phyloP scores from a whole-genome alignment of 2,329 filamentous ascomycete species.

The Chaetomium sp. region DNA sequence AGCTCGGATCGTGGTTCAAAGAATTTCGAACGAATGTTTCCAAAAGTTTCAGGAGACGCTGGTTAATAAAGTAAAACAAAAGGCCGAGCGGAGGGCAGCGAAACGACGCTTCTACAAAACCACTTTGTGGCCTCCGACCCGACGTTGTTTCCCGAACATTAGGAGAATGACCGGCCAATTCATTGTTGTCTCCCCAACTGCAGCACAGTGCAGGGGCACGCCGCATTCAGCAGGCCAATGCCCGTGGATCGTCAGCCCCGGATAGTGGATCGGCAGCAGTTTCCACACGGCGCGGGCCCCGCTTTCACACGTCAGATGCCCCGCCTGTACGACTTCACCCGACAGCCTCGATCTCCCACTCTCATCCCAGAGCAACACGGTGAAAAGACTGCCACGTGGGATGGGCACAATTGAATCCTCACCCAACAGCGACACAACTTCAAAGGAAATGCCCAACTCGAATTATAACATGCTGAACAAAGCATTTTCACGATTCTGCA shows the following conservation, averaged over 20 bases:
- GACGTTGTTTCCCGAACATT: not conserved
- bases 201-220: not conserved
- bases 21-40: no score
- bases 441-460: no score
- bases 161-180: not conserved
- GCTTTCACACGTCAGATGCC: conserved; percentile 8
- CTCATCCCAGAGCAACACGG: not conserved
- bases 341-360: not conserved
- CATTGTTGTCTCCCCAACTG: not conserved
- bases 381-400: no score
- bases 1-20: no score
- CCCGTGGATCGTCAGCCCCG: not conserved
- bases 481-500: no score
- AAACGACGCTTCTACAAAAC: not conserved
- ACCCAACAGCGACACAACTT: no score
- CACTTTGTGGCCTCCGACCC: not conserved
- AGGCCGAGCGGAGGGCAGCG: not conserved
- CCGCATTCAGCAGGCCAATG: not conserved
- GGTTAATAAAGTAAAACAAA: no score
- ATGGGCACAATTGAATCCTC: no score
- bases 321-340: not conserved
- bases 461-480: no score
- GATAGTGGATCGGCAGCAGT: not conserved
- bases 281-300: not conserved
- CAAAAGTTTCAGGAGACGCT: no score